Conservation (phyloP, 2,329 filamentous ascomycete genomes). For the Colletotrichum sp. region DNA sequence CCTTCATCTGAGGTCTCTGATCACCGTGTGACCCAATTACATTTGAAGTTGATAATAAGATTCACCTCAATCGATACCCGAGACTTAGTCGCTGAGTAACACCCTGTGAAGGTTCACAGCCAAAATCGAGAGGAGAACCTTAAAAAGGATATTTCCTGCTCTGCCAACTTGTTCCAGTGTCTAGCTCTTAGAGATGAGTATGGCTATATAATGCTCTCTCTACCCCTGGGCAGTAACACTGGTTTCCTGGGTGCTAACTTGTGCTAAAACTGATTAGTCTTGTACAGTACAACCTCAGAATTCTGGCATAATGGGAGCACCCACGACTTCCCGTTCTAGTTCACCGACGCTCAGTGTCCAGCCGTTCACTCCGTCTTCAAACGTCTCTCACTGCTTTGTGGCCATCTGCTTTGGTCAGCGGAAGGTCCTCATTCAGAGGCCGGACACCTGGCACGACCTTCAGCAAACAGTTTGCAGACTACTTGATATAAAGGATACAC, state of each 20-base stretch:
- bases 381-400: too few relatives aligned
- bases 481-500: too few relatives aligned
- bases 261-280: accelerated
- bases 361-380: too few relatives aligned
- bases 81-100: not conserved
- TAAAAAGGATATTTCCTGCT: not conserved
- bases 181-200: not conserved
- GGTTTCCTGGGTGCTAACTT: accelerated
- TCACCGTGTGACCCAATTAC: not conserved
- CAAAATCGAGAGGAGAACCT: not conserved
- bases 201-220: not conserved
- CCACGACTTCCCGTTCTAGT: not conserved
- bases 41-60: not conserved
- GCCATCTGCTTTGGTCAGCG: too few relatives aligned
- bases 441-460: too few relatives aligned
- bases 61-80: accelerated
- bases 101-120: not conserved
- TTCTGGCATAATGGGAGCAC: not conserved
- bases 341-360: not conserved
- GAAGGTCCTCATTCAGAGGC: too few relatives aligned
- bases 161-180: accelerated
- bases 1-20: not conserved
- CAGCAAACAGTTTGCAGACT: too few relatives aligned
- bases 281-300: not conserved
- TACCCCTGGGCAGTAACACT: accelerated